phyloP scores from a whole-genome alignment of 495 filamentous ascomycete species.

The Bryoglossum gracile region DNA sequence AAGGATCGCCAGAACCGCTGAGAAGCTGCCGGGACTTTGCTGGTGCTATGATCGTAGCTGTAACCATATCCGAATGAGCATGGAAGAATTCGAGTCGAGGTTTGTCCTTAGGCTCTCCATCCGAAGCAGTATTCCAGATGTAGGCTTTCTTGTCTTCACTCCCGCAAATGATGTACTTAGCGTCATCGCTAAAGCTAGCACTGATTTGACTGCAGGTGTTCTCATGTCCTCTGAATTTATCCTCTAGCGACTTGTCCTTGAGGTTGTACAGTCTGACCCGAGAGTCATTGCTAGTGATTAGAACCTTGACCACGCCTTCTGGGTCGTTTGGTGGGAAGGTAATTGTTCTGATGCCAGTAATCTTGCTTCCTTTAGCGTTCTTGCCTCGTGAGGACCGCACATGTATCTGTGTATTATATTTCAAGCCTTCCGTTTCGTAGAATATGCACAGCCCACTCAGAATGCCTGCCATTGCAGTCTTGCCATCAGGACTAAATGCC shows the following conservation, averaged over 20 bases:
- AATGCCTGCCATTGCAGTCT: slow-evolving; percentile 81
- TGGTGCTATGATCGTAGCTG: slow-evolving; percentile 78
- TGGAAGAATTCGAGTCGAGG: slow-evolving; percentile 80
- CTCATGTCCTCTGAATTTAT: slow-evolving; percentile 89
- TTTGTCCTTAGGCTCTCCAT: slow-evolving; percentile 65
- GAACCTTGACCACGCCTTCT: slow-evolving; percentile 71
- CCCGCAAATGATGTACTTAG: slow-evolving; percentile 81
- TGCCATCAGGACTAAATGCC: slow-evolving; percentile 87
- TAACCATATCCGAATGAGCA: slow-evolving; percentile 82
- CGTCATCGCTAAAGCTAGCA: slow-evolving; percentile 83
- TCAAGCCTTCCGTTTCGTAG: slow-evolving; percentile 91
- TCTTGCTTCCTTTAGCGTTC: slow-evolving; percentile 95
- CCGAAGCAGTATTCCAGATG: slow-evolving; percentile 67
- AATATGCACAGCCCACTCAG: slow-evolving; percentile 82
- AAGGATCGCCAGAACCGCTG: slow-evolving; percentile 74
- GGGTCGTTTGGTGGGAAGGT: slow-evolving; percentile 49
- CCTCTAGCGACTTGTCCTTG: slow-evolving; percentile 71
- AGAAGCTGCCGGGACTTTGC: slow-evolving; percentile 69
- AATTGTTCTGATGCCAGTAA: slow-evolving; percentile 86
- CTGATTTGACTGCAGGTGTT: slow-evolving; percentile 90
- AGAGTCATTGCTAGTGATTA: slow-evolving; percentile 94
- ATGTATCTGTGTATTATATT: slow-evolving; percentile 75
- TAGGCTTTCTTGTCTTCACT: slow-evolving; percentile 87
- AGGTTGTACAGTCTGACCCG: slow-evolving; percentile 88
- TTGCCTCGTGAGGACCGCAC: slow-evolving; percentile 83